Evolutionary conservation across 305 asterid genomes (phyloP), one percentile per base, ranked within the genome.

Genomic region (Fraxinus platypoda): DNA sequence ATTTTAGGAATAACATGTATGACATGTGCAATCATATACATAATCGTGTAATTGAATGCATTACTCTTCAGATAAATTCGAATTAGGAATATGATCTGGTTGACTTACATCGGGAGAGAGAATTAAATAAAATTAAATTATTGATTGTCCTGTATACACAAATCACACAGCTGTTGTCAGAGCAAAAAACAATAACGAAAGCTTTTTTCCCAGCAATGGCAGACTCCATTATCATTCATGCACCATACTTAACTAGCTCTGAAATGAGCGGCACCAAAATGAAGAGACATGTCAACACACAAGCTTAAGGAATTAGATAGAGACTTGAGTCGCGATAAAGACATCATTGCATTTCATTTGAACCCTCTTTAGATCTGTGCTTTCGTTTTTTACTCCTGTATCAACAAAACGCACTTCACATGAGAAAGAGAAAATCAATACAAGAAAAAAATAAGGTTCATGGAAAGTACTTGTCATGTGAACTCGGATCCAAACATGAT

Each of bases 321-420:
- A 62, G 35, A 8, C 35, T 9, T 2, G 31, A 28, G 66, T 11
- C 75, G 11, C 21, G 37, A 13, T 64, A 23, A 23, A 75, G 57
- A 23, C 9, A 41, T 75, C 64, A 37, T 75, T 2, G 31, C 88
- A 87, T 85, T 83, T 88, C 94, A 25, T 38, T 81, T 17, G 93
- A 88, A 83, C 90, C 79, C 57, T 92, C 97, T 84, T 93, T 95
- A 28, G 96, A 91, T 84, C 95, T 89, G 91, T 94, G 99, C 89
- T 94, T 95, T 72, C 97, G 91, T 85, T 95, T 95, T 90, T 92
- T 95, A 85, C 93, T 93, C 97, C 98, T 95, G 97, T 88, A 84
- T 74, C 71, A 77, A 75, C 34, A 80, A 62, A 81, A 81, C 78
- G 73, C 35, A 81, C 66, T 80, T 41, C 75, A 52, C 74, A 78